Evolutionary conservation across 164 flowering plant species (phyloP), one percentile per base, ranked within the genome.

Genomic region (Chimonanthus salicifolius): DNA sequence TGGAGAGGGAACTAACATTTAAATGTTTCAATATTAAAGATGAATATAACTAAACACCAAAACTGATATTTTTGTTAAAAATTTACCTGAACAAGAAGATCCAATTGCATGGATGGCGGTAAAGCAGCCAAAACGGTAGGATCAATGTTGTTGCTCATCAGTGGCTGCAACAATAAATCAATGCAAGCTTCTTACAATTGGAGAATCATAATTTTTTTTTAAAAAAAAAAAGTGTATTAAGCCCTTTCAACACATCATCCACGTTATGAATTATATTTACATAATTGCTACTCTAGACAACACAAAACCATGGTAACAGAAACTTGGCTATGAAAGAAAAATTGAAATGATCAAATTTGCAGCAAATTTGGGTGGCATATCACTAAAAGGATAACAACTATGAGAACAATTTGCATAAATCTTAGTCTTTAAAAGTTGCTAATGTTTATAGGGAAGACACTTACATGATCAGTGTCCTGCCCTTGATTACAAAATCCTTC

Each of bases 31-130:
- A 33, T 33, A 47, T 60, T 49, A 6, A 15, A 33, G 68, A 64
- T 68, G 47, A 11, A n/a, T 50, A 45, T 49, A 63, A 47, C n/a
- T 49, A 6, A 67, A 74, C 47, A 11, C 68, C 46, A 11, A 43
- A 67, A 7, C 33, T 15, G 11, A 47, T 46, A n/a, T 15, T 15
- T 45, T 58, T 44, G 5, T 62, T 60, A 65, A 7, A 67, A 66
- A 51, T 43, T 45, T 75, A 87, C 99, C 89, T 95, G 97, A 62
- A 85, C 98, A 81, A 95, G 98, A 79, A 95, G 97, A 80, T 95
- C 99, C 68, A 93, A 91, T 81, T 93, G 98, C 92, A 95, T 85
- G 20, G 98, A 93, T 76, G 98, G 98, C 78, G 99, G 99, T 79
- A 95, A 82, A 74, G 96, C 75, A 71, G 96, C 96, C 82, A 93